phyloP scores from a whole-genome alignment of 768 basidiomycete genomes.

The Panellus pusillus region DNA sequence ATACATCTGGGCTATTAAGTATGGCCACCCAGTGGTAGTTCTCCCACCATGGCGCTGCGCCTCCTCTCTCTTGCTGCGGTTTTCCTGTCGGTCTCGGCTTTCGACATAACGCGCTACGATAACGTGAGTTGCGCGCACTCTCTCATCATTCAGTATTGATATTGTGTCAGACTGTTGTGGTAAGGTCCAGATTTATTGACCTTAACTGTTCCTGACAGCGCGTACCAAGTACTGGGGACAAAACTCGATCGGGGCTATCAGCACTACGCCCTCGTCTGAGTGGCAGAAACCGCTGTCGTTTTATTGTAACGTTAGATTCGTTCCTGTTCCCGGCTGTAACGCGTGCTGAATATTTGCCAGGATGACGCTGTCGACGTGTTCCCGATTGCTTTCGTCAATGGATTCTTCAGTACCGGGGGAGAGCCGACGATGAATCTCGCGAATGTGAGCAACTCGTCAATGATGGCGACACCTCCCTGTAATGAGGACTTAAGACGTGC shows the following conservation, averaged over 20 bases:
- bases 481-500: slow-evolving; percentile 48
- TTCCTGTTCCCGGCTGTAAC: not conserved
- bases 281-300: slow-evolving; percentile 62
- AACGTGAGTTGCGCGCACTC: slow-evolving; percentile 43
- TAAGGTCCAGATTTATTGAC: slow-evolving; percentile 28
- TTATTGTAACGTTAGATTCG: slow-evolving; percentile 55
- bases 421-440: slow-evolving; percentile 67
- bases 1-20: not conserved
- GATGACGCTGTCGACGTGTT: slow-evolving; percentile 69
- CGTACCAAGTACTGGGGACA: slow-evolving; percentile 68
- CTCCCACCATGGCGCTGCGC: slow-evolving; percentile 16
- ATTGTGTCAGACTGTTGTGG: slow-evolving; percentile 50
- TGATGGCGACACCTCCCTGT: not conserved
- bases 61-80: slow-evolving; percentile 20
- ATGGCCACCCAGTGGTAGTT: too few species aligned
- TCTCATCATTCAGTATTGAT: not conserved
- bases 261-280: slow-evolving; percentile 46
- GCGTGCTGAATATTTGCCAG: slow-evolving; percentile 27
- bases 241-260: slow-evolving; percentile 67
- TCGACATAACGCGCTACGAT: slow-evolving; percentile 60
- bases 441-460: slow-evolving; percentile 43
- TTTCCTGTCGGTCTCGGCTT: slow-evolving; percentile 34
- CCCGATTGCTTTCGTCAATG: slow-evolving; percentile 67
- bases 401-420: slow-evolving; percentile 66
- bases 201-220: not conserved